A percentile compares a stretch with the other conserved stretches of the same genome.
These are phyloP conservation scores for Backusella luteola DNA, from an alignment of 192 early-diverging fungal species.

Conservation along the genomic window DNA sequence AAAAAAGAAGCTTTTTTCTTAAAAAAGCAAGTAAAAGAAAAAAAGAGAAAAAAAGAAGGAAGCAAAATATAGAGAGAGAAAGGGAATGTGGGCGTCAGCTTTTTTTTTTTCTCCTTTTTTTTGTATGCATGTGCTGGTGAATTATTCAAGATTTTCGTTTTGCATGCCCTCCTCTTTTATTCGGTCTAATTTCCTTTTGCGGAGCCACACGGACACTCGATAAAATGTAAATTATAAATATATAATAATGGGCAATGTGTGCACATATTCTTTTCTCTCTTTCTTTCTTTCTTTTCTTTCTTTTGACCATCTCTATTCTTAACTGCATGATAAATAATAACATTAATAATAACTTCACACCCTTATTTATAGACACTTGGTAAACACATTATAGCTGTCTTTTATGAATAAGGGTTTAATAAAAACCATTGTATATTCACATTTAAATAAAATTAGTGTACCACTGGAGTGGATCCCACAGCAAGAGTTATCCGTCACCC, in stretches of 20 bases:
- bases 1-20: neutral
- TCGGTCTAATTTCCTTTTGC: neutral
- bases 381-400: neutral
- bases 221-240: neutral
- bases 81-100: neutral
- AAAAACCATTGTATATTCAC: neutral
- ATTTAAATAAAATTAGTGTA: neutral
- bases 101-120: neutral
- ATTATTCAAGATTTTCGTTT: conserved; percentile 1
- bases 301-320: neutral
- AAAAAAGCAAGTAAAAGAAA: neutral
- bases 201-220: neutral
- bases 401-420: neutral
- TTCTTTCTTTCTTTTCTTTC: neutral
- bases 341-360: neutral
- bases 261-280: neutral
- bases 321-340: neutral
- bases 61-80: neutral
- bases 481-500: neutral
- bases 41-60: neutral
- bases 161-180: neutral
- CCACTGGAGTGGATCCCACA: neutral
- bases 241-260: neutral
- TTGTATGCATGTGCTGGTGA: neutral
- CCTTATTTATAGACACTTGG: neutral